phyloP scores from a whole-genome alignment of 345 rosid genomes.

The Euclidium syriacum region DNA sequence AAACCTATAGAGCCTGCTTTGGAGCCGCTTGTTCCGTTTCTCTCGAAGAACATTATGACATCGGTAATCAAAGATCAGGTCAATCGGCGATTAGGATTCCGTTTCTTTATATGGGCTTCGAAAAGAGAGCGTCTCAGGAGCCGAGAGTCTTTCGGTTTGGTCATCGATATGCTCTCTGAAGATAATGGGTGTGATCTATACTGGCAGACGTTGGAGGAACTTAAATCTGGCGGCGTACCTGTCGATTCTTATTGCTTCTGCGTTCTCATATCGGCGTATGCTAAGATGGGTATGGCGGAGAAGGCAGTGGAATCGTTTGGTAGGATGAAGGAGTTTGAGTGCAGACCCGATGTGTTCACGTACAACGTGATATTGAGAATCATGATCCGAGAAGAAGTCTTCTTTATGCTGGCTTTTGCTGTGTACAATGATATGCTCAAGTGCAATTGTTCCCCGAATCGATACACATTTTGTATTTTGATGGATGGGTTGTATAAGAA shows the following conservation, averaged over 20 bases:
- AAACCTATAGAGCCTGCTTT: conserved; percentile 64
- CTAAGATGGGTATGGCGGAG: conserved; percentile 46
- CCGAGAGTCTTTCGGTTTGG: conserved; percentile 25
- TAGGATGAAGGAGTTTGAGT: conserved; percentile 62
- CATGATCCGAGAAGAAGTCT: conserved; percentile 35
- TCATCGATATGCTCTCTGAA: conserved; percentile 41
- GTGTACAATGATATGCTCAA: conserved; percentile 67
- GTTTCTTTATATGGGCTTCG: conserved; percentile 79
- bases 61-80: conserved; percentile 43
- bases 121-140: conserved; percentile 45
- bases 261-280: conserved; percentile 55
- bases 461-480: conserved; percentile 52
- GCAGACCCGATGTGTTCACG: conserved; percentile 58
- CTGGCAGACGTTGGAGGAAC: conserved; percentile 59
- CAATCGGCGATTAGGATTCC: conserved; percentile 46
- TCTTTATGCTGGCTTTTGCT: conserved; percentile 52
- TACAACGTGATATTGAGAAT: conserved; percentile 51
- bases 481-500: conserved; percentile 55
- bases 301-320: conserved; percentile 74
- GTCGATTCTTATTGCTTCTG: conserved; percentile 46
- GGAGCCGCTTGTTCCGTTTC: conserved; percentile 52
- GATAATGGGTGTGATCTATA: conserved; percentile 50
- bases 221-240: conserved; percentile 30
- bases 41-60: conserved; percentile 38
- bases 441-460: conserved; percentile 48